phyloP scores from a whole-genome alignment of 495 filamentous ascomycete genomes.

The Bathelium albidoporum region DNA sequence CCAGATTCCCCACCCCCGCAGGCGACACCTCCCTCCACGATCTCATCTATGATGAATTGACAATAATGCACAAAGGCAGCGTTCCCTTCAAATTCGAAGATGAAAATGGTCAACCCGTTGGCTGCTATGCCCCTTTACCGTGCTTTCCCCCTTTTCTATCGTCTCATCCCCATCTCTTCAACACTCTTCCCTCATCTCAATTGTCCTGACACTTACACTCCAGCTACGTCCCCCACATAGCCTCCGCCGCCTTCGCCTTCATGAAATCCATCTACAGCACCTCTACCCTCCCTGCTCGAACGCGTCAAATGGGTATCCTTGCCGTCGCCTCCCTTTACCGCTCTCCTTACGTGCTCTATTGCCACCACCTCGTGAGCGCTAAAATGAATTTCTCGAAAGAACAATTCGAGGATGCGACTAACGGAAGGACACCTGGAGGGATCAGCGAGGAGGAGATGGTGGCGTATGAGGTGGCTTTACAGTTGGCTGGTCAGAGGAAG shows the following conservation, averaged over 20 bases:
- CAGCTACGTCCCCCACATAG: not conserved
- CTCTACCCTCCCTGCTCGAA: not conserved
- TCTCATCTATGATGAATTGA: not conserved
- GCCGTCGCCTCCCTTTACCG: not conserved
- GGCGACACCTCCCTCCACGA: not conserved
- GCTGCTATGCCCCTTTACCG: not conserved
- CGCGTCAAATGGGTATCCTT: not conserved
- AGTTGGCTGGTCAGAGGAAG: not conserved
- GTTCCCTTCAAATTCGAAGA: not conserved
- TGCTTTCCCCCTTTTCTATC: not conserved
- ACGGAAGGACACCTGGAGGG: not conserved
- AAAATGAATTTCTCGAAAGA: not conserved
- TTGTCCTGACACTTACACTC: no score
- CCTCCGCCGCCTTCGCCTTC: not conserved
- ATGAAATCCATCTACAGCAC: not conserved
- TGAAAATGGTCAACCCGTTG: not conserved
- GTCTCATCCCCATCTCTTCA: no score
- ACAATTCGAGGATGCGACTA: not conserved
- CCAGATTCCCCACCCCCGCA: not conserved
- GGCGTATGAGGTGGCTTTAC: not conserved
- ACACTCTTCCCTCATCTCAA: no score
- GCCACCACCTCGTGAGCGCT: not conserved
- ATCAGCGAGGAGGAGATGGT: not conserved
- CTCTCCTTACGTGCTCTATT: not conserved
- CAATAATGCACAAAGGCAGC: not conserved